Conservation (phyloP, 129 eudicot genomes). For the Dittrichia graveolens region DNA sequence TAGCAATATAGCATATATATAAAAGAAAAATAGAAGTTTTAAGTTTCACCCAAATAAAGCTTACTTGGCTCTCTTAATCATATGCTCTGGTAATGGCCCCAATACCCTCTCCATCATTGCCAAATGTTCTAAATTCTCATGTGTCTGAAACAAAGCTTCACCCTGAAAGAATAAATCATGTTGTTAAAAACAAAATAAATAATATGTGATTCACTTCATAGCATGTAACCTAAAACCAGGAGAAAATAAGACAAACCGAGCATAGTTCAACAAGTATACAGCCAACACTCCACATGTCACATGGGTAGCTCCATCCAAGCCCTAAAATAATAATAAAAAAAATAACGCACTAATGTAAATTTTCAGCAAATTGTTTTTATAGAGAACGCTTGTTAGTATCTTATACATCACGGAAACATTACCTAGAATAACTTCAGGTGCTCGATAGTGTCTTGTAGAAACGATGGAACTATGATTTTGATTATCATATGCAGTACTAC, state of each 20-base stretch:
- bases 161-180: constrained; percentile 50
- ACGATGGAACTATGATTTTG: constrained; percentile 85
- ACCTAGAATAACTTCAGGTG: constrained; percentile 99
- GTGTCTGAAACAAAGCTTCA: constrained; percentile 88
- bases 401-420: not conserved
- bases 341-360: constrained; percentile 4
- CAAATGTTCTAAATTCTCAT: constrained; percentile 89
- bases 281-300: constrained; percentile 94
- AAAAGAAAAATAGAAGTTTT: not conserved
- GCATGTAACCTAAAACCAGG: not conserved
- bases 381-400: too few relatives aligned
- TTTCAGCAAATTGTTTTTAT: too few relatives aligned
- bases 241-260: constrained; percentile 52
- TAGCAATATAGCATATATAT: not conserved
- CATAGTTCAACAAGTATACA: constrained; percentile 90
- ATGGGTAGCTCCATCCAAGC: constrained; percentile 87
- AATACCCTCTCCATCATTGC: constrained; percentile 99
- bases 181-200: not conserved
- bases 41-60: constrained; percentile 15
- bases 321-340: constrained; percentile 45
- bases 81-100: constrained; percentile 87
- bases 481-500: constrained; percentile 82
- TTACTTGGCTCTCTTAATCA: constrained; percentile 70
- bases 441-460: constrained; percentile 95
- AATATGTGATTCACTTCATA: not conserved